Evolutionary conservation across 441 rosid species (phyloP).

Genomic region (Sinapis alba): DNA sequence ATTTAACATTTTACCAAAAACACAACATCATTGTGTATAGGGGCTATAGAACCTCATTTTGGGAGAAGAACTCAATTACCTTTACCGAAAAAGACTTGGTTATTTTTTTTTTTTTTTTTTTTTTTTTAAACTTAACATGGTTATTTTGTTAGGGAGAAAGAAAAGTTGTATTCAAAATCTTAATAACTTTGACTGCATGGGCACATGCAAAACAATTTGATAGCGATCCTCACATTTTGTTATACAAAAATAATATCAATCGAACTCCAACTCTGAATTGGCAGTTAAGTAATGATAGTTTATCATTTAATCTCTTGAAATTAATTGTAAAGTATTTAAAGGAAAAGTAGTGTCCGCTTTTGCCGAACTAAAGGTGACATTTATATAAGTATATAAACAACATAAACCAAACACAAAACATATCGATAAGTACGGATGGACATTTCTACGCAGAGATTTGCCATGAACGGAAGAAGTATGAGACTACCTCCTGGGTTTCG

Average conservation of each 20-base stretch:
- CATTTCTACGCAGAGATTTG: conserved; percentile 41
- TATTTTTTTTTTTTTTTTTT: too few relatives aligned
- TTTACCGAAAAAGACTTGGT: not conserved
- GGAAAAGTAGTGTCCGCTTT: conserved; percentile 34
- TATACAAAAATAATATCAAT: not conserved
- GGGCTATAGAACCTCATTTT: not conserved
- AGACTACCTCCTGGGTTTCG: conserved; percentile 42
- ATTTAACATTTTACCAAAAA: too few relatives aligned
- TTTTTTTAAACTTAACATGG: too few relatives aligned
- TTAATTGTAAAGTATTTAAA: conserved; percentile 25
- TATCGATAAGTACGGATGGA: conserved; percentile 29
- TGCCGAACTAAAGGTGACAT: conserved; percentile 31
- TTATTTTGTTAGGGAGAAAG: not conserved
- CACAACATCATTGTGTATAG: too few relatives aligned
- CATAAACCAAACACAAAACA: conserved; percentile 33
- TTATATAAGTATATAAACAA: conserved; percentile 29
- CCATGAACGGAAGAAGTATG: conserved; percentile 43
- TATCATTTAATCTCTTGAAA: conserved; percentile 15
- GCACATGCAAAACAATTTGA: conserved; percentile 16
- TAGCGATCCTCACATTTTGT: not conserved
- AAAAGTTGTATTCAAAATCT: conserved; percentile 2
- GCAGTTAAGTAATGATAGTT: not conserved
- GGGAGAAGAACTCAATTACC: not conserved
- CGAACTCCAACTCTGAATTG: conserved; percentile 10
- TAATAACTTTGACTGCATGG: conserved; percentile 33